These are phyloP conservation scores for Ustilago sp. DNA, from an alignment of 1,284 basidiomycete species.

Conservation along the genomic window DNA sequence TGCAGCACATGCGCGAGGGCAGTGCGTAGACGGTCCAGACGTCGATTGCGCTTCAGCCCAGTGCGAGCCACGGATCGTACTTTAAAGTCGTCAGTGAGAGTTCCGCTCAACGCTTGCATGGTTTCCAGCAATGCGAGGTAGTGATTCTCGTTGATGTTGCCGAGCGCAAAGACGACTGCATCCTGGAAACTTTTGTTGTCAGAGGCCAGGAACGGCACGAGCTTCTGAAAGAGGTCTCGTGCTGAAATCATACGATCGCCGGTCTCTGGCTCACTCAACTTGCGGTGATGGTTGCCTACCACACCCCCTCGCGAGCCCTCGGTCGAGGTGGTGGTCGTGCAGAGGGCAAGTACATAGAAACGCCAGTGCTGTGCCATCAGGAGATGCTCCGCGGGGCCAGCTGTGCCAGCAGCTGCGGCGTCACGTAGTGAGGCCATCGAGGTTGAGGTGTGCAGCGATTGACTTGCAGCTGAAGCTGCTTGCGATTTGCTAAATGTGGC, in stretches of 20 bases:
- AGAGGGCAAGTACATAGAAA: constrained; percentile 84
- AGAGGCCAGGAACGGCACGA: constrained; percentile 87
- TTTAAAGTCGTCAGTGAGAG: constrained; percentile 80
- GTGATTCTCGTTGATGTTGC: constrained; percentile 81
- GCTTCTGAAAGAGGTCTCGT: constrained; percentile 81
- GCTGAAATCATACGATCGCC: constrained; percentile 81
- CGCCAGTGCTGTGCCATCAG: constrained; percentile 86
- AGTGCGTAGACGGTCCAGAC: constrained; percentile 85
- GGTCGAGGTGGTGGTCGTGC: constrained; percentile 75
- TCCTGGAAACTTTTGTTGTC: constrained; percentile 86
- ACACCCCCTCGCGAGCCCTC: constrained; percentile 72
- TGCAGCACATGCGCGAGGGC: constrained; percentile 91
- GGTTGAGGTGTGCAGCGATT: constrained; percentile 32
- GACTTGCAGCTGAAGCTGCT: constrained; percentile 30
- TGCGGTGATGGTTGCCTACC: constrained; percentile 79
- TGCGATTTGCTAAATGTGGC: constrained; percentile 41
- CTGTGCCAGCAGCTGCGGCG: constrained; percentile 57
- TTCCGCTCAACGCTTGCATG: constrained; percentile 81
- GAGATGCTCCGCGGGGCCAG: constrained; percentile 73
- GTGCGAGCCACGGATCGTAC: constrained; percentile 69
- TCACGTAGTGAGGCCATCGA: constrained; percentile 44
- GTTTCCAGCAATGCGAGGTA: constrained; percentile 87
- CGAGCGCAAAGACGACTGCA: constrained; percentile 86
- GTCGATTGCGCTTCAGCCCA: constrained; percentile 73
- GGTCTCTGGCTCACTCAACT: constrained; percentile 74